Evolutionary conservation across 2,329 filamentous ascomycete genomes (phyloP).

Genomic region (Tympanopsis confertula): DNA sequence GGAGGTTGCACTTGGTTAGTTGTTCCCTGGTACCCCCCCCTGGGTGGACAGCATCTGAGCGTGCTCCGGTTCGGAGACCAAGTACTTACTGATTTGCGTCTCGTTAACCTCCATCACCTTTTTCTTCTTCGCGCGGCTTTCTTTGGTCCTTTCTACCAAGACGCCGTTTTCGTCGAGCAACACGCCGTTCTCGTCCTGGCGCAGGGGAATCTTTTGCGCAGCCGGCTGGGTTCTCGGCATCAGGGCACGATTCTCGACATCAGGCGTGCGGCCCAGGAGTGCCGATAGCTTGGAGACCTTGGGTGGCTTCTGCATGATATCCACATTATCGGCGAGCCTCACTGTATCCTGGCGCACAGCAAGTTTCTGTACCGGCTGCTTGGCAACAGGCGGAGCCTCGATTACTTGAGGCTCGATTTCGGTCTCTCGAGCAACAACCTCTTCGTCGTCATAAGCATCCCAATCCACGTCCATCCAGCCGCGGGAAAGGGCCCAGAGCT

Average conservation of each 20-base stretch:
- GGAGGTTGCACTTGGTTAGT: constrained; percentile 3
- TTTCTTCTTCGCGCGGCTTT: constrained; percentile 58
- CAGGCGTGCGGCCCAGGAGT: not conserved
- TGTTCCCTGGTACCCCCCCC: too few species aligned
- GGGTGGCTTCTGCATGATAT: not conserved
- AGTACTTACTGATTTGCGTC: constrained; percentile 73
- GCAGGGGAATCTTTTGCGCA: constrained; percentile 4
- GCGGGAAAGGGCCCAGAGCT: constrained; percentile 67
- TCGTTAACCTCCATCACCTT: constrained; percentile 80
- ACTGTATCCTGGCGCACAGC: not conserved
- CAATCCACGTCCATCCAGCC: constrained; percentile 55
- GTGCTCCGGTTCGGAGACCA: not conserved
- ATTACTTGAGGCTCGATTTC: not conserved
- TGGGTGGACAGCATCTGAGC: too few species aligned
- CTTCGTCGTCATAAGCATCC: constrained; percentile 18
- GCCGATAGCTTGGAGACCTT: not conserved
- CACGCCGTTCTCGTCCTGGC: constrained; percentile 24
- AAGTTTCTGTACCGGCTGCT: not conserved
- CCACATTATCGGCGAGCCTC: not conserved
- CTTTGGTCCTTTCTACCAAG: constrained; percentile 27
- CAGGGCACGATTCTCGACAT: constrained; percentile 4
- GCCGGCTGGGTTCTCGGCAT: constrained; percentile 6
- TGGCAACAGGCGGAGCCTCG: not conserved
- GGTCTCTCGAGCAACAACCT: not conserved
- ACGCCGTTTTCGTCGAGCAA: constrained; percentile 49